Conservation (phyloP, 2,329 filamentous ascomycete species). For the Pseudocercospora vitis region DNA sequence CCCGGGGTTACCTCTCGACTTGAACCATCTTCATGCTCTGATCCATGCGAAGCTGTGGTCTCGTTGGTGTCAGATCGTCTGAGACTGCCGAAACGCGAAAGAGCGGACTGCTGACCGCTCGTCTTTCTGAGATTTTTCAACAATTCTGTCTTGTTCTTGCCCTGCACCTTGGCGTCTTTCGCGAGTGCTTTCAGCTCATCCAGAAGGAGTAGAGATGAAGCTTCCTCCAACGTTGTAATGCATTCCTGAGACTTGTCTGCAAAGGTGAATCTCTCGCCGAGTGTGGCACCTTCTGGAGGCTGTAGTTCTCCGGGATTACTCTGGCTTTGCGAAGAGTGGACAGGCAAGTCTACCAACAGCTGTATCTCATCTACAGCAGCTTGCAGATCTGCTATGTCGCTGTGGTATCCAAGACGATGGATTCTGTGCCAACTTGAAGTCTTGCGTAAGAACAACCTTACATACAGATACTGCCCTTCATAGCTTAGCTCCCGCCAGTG, state of each 20-base stretch:
- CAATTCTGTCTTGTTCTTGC: conserved; percentile 83
- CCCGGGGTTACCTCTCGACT: conserved; percentile 43
- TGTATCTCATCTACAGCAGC: conserved; percentile 67
- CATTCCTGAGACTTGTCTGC: conserved; percentile 73
- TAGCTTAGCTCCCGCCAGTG: conserved; percentile 74
- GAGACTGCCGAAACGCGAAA: conserved; percentile 65
- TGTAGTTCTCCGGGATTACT: conserved; percentile 52
- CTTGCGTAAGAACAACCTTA: conserved; percentile 89
- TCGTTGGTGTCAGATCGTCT: conserved; percentile 63
- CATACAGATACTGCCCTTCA: conserved; percentile 91
- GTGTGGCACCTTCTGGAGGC: conserved; percentile 47
- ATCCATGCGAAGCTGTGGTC: conserved; percentile 51
- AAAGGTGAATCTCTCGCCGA: conserved; percentile 68
- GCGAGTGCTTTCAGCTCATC: conserved; percentile 84
- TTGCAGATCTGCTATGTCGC: conserved; percentile 75
- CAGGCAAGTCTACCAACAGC: conserved; percentile 56
- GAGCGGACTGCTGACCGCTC: conserved; percentile 71
- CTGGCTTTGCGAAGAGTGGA: conserved; percentile 38
- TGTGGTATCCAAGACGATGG: conserved; percentile 72
- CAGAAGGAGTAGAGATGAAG: conserved; percentile 74
- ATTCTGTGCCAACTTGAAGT: conserved; percentile 88
- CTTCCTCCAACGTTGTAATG: conserved; percentile 79
- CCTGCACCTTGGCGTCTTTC: conserved; percentile 81
- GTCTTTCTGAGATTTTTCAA: conserved; percentile 70
- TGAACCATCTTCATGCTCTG: conserved; percentile 33